Percentiles rank a stretch among this genome's conserved stretches.
These are phyloP conservation scores for Macadamia integrifolia DNA, from an alignment of 164 flowering plant genomes.

Conservation along the genomic window DNA sequence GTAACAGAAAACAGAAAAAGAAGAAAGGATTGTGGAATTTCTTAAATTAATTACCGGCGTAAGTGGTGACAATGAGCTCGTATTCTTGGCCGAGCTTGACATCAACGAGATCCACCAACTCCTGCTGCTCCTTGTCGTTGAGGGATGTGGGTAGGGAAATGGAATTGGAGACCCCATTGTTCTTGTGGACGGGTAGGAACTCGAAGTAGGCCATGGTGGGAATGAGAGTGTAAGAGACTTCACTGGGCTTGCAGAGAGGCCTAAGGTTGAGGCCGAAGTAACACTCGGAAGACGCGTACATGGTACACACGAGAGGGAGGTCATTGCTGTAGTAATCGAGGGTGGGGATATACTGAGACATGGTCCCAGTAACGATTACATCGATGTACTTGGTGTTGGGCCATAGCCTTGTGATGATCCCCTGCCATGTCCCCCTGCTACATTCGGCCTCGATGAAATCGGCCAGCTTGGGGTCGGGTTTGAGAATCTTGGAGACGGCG, in stretches of 20 bases:
- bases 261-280: neutral
- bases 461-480: neutral
- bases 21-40: no score
- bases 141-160: neutral
- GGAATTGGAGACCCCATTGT: neutral
- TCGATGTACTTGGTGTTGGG: constrained; percentile 1
- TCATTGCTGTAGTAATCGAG: neutral
- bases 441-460: neutral
- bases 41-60: neutral
- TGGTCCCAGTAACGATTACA: neutral
- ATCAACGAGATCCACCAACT: neutral
- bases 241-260: neutral
- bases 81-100: constrained; percentile 3
- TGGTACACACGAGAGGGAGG: constrained; percentile 1
- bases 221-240: neutral
- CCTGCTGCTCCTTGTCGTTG: neutral
- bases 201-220: constrained; percentile 12
- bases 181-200: constrained; percentile 5
- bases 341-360: neutral
- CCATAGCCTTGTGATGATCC: neutral
- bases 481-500: neutral
- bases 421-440: neutral
- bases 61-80: constrained; percentile 2
- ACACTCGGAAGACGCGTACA: neutral
- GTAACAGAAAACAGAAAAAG: no score